phyloP scores from a whole-genome alignment of 2,329 filamentous ascomycete species.

The Plectosphaerella plurivora region DNA sequence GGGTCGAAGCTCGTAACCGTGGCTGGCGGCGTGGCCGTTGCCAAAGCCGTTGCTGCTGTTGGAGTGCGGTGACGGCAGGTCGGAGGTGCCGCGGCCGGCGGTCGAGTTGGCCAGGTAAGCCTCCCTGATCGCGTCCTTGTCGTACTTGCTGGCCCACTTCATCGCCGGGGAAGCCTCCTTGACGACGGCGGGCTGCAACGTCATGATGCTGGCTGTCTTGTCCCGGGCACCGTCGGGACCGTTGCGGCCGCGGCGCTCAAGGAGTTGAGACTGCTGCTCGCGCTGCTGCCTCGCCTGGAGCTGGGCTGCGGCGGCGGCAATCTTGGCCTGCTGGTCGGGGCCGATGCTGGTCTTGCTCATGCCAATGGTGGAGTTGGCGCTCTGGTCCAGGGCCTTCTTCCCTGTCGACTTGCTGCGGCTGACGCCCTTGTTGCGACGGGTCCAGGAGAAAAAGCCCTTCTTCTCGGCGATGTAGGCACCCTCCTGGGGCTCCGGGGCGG shows the following conservation, averaged over 20 bases:
- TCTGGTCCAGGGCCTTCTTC: conserved; percentile 51
- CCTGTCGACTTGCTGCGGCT: conserved; percentile 67
- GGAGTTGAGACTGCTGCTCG: conserved; percentile 22
- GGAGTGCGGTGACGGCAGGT: conserved; percentile 38
- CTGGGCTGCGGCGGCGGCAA: conserved; percentile 84
- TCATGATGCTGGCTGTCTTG: conserved; percentile 89
- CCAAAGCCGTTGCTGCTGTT: conserved; percentile 26
- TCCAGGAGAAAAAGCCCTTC: conserved; percentile 90
- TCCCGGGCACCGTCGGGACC: conserved; percentile 53
- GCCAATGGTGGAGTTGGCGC: conserved; percentile 33
- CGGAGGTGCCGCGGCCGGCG: conserved; percentile 61
- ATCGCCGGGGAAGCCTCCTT: conserved; percentile 87
- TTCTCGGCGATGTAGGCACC: conserved; percentile 93
- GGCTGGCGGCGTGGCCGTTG: conserved; percentile 24
- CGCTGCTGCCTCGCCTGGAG: conserved; percentile 64
- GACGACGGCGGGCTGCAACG: conserved; percentile 77
- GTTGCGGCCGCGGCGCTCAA: conserved; percentile 45
- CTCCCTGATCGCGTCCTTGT: conserved; percentile 79
- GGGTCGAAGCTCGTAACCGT: conserved; percentile 26
- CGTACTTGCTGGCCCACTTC: conserved; percentile 96
- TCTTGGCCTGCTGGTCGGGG: conserved; percentile 86
- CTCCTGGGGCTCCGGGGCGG: conserved; percentile 76
- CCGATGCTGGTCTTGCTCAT: conserved; percentile 79
- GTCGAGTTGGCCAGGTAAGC: conserved; percentile 75
- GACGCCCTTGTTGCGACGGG: conserved; percentile 58